Conservation (phyloP, 352 stramenopile genomes). For the Phytophthora hibernalis region DNA sequence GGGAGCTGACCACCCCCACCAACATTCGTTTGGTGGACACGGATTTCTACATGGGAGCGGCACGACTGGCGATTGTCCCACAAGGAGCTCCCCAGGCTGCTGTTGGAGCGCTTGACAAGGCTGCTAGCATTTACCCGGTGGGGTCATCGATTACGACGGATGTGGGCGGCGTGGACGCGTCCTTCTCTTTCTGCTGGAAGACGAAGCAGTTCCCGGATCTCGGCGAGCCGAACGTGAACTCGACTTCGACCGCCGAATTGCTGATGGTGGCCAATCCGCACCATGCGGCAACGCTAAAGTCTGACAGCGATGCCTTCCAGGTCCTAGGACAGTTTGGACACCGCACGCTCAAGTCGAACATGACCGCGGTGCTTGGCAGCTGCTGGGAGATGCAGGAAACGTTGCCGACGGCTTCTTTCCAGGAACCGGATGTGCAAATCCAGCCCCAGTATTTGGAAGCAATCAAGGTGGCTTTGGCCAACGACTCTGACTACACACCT, state of each 20-base stretch:
- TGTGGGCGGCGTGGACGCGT: slow-evolving; percentile 29
- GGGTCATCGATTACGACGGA: slow-evolving; percentile 48
- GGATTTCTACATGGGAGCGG: slow-evolving; percentile 66
- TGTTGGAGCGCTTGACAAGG: slow-evolving; percentile 52
- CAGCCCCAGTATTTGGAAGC: slow-evolving; percentile 50
- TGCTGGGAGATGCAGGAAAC: slow-evolving; percentile 69
- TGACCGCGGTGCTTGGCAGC: slow-evolving; percentile 73
- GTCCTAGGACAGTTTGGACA: slow-evolving; percentile 63
- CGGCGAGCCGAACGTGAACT: slow-evolving; percentile 27
- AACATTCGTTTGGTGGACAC: slow-evolving; percentile 74
- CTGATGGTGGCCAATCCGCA: slow-evolving; percentile 83
- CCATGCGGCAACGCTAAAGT: slow-evolving; percentile 60
- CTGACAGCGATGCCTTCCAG: slow-evolving; percentile 39
- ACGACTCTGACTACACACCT: slow-evolving; percentile 77
- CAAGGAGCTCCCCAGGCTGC: slow-evolving; percentile 28
- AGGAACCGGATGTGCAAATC: slow-evolving; percentile 36
- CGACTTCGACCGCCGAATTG: slow-evolving; percentile 38
- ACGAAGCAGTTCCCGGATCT: slow-evolving; percentile 51
- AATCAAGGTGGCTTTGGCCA: slow-evolving; percentile 60
- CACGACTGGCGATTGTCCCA: slow-evolving; percentile 69
- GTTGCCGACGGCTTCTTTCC: slow-evolving; percentile 63
- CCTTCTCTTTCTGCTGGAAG: slow-evolving; percentile 70
- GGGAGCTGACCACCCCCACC: slow-evolving; percentile 75
- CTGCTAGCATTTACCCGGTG: slow-evolving; percentile 63
- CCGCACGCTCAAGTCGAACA: slow-evolving; percentile 82